Percentiles rank a stretch among this genome's conserved stretches.
Conservation (phyloP, 2,329 filamentous ascomycete species). For the Ceratocystiopsis minuta region DNA sequence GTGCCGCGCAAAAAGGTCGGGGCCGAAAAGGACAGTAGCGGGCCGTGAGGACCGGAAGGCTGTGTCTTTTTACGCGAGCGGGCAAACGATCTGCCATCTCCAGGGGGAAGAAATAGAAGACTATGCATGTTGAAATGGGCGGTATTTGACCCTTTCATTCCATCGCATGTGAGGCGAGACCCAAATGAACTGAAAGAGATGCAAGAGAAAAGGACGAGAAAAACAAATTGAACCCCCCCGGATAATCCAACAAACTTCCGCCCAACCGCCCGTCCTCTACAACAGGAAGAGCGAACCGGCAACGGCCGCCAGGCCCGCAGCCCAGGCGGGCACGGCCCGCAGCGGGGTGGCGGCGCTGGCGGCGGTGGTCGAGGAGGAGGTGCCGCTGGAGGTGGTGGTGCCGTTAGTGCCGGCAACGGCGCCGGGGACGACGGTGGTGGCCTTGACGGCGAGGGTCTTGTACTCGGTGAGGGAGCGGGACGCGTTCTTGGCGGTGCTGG, state of each 20-base stretch:
- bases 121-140: no score
- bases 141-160: no score
- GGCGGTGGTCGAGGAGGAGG: conserved; percentile 9
- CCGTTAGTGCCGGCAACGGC: conserved; percentile 6
- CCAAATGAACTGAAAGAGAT: no score
- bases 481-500: conserved; percentile 30
- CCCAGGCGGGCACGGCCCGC: conserved; percentile 22
- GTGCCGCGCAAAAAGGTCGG: no score
- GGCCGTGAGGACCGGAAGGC: conserved; percentile 24
- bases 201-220: not conserved
- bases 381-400: conserved; percentile 7
- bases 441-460: conserved; percentile 23
- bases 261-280: not conserved
- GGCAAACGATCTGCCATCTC: no score
- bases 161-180: no score
- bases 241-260: no score
- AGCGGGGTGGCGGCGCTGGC: conserved; percentile 13
- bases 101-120: no score
- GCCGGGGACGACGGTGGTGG: conserved; percentile 18
- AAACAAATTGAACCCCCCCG: no score
- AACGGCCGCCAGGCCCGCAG: conserved; percentile 24
- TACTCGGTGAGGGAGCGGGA: conserved; percentile 32
- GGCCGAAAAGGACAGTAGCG: no score
- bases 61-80: no score
- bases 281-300: conserved; percentile 19